Conservation (phyloP, 1,284 basidiomycete species). For the Puccinia triticina region DNA sequence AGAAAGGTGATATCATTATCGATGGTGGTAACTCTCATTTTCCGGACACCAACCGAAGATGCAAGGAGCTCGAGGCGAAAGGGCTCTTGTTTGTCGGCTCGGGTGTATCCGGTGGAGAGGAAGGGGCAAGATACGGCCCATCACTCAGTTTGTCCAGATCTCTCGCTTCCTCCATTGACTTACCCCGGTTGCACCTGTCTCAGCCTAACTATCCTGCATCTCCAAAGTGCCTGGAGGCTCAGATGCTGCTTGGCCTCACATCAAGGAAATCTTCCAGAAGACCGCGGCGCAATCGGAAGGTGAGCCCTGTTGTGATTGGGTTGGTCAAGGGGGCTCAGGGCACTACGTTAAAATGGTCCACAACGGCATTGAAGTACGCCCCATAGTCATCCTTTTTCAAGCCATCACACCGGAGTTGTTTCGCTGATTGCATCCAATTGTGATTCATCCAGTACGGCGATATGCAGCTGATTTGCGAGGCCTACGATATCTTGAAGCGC, state of each 20-base stretch:
- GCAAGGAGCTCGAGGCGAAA: constrained; percentile 88
- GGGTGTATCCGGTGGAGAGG: constrained; percentile 99
- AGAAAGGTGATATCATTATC: constrained; percentile 87
- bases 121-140: constrained; percentile 95
- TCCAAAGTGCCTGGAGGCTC: constrained; percentile 86
- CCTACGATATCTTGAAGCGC: constrained; percentile 96
- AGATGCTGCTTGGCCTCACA: constrained; percentile 87
- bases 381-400: constrained; percentile 53
- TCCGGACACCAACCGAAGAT: constrained; percentile 95
- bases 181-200: not conserved
- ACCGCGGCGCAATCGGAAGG: constrained; percentile 92
- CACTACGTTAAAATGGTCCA: constrained; percentile 99
- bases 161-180: not conserved
- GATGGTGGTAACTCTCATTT: constrained; percentile 99
- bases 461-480: constrained; percentile 99
- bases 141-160: constrained; percentile 70
- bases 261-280: constrained; percentile 99
- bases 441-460: constrained; percentile 76
- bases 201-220: not conserved
- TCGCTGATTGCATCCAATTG: not conserved
- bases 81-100: constrained; percentile 96
- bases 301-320: constrained; percentile 99
- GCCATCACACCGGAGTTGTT: not conserved
- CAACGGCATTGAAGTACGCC: constrained; percentile 70
- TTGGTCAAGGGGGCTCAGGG: constrained; percentile 89